phyloP scores from a whole-genome alignment of 1,284 basidiomycete genomes.

The Neolentinus lepideus region DNA sequence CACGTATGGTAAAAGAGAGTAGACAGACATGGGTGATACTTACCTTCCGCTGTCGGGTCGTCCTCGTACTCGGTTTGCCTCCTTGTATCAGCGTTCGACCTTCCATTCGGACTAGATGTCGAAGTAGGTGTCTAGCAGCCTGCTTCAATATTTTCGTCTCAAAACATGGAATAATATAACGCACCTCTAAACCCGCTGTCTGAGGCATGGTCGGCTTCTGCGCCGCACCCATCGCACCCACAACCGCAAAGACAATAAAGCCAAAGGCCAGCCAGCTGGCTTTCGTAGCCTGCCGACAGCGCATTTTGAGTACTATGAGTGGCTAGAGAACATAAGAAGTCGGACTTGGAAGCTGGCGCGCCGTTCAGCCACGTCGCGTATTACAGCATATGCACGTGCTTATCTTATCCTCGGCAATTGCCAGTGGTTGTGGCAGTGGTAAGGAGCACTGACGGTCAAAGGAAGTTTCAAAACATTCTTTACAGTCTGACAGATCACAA shows the following conservation, averaged over 20 bases:
- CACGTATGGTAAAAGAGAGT: neutral
- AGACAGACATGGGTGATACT: neutral
- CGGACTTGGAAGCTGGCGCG: neutral
- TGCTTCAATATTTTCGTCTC: neutral
- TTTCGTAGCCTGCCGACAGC: constrained; percentile 25
- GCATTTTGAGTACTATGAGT: neutral
- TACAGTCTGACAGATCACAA: too few relatives aligned
- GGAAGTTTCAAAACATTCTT: too few relatives aligned
- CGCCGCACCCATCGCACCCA: constrained; percentile 24
- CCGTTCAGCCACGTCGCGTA: neutral
- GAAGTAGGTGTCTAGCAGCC: neutral
- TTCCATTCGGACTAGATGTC: neutral
- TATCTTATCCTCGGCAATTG: constrained; percentile 1
- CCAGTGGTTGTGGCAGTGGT: too few relatives aligned
- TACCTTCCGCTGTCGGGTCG: neutral
- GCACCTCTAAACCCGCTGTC: constrained; percentile 2
- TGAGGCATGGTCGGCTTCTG: constrained; percentile 21
- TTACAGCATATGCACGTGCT: neutral
- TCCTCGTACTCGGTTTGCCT: neutral
- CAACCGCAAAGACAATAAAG: constrained; percentile 38
- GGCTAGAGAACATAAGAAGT: neutral
- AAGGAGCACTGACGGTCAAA: too few relatives aligned
- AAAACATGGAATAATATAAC: constrained; percentile 4
- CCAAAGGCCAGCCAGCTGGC: constrained; percentile 56
- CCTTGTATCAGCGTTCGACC: neutral